phyloP scores from a whole-genome alignment of 2,329 filamentous ascomycete species.

The Hymenoscyphus fructigenus region DNA sequence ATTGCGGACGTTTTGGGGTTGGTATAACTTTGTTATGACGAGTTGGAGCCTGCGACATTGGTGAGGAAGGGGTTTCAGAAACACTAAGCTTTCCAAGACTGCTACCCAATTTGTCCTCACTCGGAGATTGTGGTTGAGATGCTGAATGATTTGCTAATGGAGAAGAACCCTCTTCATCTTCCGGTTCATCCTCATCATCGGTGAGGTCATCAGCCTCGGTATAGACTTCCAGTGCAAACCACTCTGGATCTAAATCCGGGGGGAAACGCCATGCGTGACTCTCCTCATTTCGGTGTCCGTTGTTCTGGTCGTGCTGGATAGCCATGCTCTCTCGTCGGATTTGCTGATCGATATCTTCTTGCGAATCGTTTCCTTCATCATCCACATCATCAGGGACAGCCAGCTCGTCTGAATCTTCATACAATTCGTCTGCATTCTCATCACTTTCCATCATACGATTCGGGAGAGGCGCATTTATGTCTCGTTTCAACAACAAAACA shows the following conservation, averaged over 20 bases:
- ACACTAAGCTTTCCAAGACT: slow-evolving; percentile 27
- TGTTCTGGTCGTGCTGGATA: slow-evolving; percentile 17
- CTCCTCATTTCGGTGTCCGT: slow-evolving; percentile 7
- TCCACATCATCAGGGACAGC: not conserved
- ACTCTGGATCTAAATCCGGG: slow-evolving; percentile 68
- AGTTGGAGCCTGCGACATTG: slow-evolving; percentile 5
- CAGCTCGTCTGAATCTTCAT: slow-evolving; percentile 20
- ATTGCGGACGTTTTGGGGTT: not conserved
- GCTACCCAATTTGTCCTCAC: slow-evolving; percentile 17
- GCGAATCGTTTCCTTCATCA: slow-evolving; percentile 33
- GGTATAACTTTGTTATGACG: slow-evolving; percentile 6
- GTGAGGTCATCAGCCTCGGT: slow-evolving; percentile 55
- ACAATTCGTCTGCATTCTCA: slow-evolving; percentile 25
- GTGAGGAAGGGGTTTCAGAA: slow-evolving; percentile 1
- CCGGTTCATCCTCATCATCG: slow-evolving; percentile 46
- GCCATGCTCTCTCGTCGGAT: slow-evolving; percentile 34
- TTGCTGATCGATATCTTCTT: slow-evolving; percentile 37
- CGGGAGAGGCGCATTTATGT: slow-evolving; percentile 64
- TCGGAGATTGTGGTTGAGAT: slow-evolving; percentile 14
- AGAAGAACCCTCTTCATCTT: slow-evolving; percentile 19
- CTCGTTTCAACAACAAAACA: slow-evolving; percentile 65
- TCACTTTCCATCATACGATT: slow-evolving; percentile 59
- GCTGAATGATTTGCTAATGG: slow-evolving; percentile 28
- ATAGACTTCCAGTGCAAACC: slow-evolving; percentile 73
- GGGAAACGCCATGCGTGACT: slow-evolving; percentile 52